phyloP scores from a whole-genome alignment of 768 basidiomycete species.

The Rossbeevera mucosa region DNA sequence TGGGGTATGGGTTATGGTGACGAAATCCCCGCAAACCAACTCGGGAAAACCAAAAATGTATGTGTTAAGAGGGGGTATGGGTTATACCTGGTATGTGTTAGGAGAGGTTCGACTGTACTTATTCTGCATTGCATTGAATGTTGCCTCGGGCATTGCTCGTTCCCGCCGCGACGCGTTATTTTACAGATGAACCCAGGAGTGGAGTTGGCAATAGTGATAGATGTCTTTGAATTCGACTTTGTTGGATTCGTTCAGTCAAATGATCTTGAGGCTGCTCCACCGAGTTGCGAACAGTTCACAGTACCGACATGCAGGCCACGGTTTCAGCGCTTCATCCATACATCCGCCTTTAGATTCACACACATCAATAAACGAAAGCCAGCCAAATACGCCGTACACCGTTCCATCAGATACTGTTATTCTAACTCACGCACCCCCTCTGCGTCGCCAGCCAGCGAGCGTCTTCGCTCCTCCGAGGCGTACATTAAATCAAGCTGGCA shows the following conservation, averaged over 20 bases:
- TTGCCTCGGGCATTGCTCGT: not conserved
- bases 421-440: not conserved
- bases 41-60: no score
- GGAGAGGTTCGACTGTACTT: no score
- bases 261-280: not conserved
- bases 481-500: constrained; percentile 16
- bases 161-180: not conserved
- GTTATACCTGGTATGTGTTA: no score
- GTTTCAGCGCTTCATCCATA: not conserved
- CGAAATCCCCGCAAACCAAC: no score
- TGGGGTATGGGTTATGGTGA: no score
- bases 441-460: not conserved
- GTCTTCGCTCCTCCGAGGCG: not conserved
- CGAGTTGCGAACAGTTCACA: no score
- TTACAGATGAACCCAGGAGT: not conserved
- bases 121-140: constrained; percentile 9
- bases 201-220: not conserved
- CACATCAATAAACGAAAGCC: not conserved
- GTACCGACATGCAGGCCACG: no score
- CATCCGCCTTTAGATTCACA: not conserved
- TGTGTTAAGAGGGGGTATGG: no score
- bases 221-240: not conserved
- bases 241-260: not conserved
- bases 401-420: not conserved
- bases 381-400: not conserved